Evolutionary conservation across 495 filamentous ascomycete genomes (phyloP).

Genomic region (Daldinia grandis): DNA sequence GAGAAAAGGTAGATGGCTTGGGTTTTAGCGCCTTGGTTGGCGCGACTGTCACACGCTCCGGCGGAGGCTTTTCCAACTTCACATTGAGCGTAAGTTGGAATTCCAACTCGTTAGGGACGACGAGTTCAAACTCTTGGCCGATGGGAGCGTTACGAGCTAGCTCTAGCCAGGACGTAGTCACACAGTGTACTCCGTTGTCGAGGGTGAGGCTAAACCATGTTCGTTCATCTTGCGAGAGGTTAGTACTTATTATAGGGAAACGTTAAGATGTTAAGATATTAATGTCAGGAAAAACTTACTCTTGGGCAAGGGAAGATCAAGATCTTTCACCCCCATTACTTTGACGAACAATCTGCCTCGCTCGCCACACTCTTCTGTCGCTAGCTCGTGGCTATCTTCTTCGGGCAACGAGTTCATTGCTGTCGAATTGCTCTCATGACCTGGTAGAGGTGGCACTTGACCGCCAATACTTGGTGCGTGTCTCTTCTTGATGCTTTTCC

Average conservation of each 20-base stretch:
- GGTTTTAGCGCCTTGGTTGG: constrained; percentile 66
- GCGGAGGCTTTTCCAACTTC: constrained; percentile 83
- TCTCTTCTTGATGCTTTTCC: constrained; percentile 72
- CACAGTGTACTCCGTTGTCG: constrained; percentile 97
- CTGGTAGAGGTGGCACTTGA: constrained; percentile 82
- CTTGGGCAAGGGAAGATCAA: constrained; percentile 88
- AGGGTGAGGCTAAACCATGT: constrained; percentile 93
- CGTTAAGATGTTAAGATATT: background rate
- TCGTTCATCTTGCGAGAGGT: constrained; percentile 71
- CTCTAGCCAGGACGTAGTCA: constrained; percentile 95
- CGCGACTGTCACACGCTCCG: constrained; percentile 59
- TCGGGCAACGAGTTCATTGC: constrained; percentile 67
- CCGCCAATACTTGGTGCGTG: constrained; percentile 54
- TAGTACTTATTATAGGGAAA: constrained; percentile 36
- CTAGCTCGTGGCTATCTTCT: constrained; percentile 59
- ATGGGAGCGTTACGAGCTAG: constrained; percentile 93
- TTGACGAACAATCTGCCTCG: constrained; percentile 96
- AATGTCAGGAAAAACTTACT: constrained; percentile 63
- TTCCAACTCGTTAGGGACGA: constrained; percentile 94
- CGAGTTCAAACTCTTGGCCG: constrained; percentile 97
- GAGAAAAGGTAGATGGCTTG: constrained; percentile 86
- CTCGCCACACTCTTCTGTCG: constrained; percentile 81
- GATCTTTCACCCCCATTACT: constrained; percentile 93
- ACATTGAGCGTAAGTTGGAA: constrained; percentile 97
- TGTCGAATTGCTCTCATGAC: constrained; percentile 80